phyloP scores from a whole-genome alignment of 495 filamentous ascomycete genomes.

The Annulohypoxylon moriforme region DNA sequence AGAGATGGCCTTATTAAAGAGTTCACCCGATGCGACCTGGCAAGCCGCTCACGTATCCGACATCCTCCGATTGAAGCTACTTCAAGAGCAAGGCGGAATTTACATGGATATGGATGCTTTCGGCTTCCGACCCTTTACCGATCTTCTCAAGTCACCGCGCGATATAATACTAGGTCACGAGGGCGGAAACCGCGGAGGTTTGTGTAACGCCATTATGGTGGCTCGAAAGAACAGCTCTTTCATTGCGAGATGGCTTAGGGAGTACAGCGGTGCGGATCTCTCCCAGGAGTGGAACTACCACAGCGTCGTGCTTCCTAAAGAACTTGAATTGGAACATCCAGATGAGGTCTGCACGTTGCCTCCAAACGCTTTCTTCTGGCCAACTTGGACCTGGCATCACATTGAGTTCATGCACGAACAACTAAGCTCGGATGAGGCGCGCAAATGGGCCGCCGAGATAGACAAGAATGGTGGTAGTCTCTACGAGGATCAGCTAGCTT shows the following conservation, averaged over 20 bases:
- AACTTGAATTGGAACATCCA: slow-evolving; percentile 51
- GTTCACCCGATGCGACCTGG: slow-evolving; percentile 49
- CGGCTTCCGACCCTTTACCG: slow-evolving; percentile 53
- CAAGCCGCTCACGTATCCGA: slow-evolving; percentile 59
- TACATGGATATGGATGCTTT: slow-evolving; percentile 61
- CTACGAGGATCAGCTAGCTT: slow-evolving; percentile 58
- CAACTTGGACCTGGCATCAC: slow-evolving; percentile 61
- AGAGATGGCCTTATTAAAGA: slow-evolving; percentile 44
- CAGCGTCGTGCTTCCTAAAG: slow-evolving; percentile 55
- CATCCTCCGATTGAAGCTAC: slow-evolving; percentile 55
- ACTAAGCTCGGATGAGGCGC: slow-evolving; percentile 47
- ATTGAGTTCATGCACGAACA: slow-evolving; percentile 60
- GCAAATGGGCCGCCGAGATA: slow-evolving; percentile 52
- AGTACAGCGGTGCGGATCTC: slow-evolving; percentile 53
- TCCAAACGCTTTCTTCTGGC: slow-evolving; percentile 62
- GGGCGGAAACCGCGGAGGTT: slow-evolving; percentile 58
- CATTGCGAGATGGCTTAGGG: slow-evolving; percentile 55
- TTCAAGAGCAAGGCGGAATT: slow-evolving; percentile 57
- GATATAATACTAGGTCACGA: slow-evolving; percentile 59
- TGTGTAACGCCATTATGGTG: slow-evolving; percentile 61
- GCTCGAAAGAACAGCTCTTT: slow-evolving; percentile 57
- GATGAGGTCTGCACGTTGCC: slow-evolving; percentile 57
- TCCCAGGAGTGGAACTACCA: slow-evolving; percentile 61
- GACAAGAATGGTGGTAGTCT: slow-evolving; percentile 53
- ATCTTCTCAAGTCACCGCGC: slow-evolving; percentile 45